Base-by-base conservation (phyloP, 768 basidiomycete species). In the Lactarius sanguifluus region DNA sequence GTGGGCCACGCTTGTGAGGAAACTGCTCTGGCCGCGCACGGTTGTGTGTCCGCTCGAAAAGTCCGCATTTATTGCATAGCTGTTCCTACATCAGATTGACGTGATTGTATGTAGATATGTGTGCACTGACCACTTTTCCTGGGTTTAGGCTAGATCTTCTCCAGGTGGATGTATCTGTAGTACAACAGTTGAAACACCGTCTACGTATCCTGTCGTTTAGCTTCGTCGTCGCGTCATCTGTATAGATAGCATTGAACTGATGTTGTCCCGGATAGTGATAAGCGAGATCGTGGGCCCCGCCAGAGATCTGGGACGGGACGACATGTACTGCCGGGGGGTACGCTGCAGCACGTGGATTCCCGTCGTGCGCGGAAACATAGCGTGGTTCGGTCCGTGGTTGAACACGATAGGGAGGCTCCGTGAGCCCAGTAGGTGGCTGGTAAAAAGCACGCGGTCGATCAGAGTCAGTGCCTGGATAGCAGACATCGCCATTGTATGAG, bases 121-220 rank as follows among this genome's bases (percentile, higher is more conserved):
- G 34, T 50, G 32, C 7, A 71, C 83, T 65, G 69, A 83, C 83
- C 71, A 92, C 91, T 83, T 92, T 92, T 32, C 91, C 91, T 1
- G 90, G 90, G 65, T 84, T 87, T 65, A 92, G 82, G 72, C 89
- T 91, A 18, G 85, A 86, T 66, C 91, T 77, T 41, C 91, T 77
- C 91, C 91, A 92, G 30, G 90, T 92, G 59, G 87, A 88, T 38
- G 91, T 92, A 69, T 92, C 91, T 16, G 91, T 91, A 30, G 90
- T 92, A 74, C 88, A 87, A 76, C 91, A 92, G 74, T 92, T 92
- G 82, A 89, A 92, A 76, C 91, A 92, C 57, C 90, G 79, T 43
- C 91, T 77, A 32, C 91, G 82, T 58, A 92, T 87, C 47, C 89
- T 82, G 73, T 91, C 89, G 73, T 85, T 88, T 64, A 92, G 80